Conservation (phyloP, 345 rosid species). For the Ceriops tagal region DNA sequence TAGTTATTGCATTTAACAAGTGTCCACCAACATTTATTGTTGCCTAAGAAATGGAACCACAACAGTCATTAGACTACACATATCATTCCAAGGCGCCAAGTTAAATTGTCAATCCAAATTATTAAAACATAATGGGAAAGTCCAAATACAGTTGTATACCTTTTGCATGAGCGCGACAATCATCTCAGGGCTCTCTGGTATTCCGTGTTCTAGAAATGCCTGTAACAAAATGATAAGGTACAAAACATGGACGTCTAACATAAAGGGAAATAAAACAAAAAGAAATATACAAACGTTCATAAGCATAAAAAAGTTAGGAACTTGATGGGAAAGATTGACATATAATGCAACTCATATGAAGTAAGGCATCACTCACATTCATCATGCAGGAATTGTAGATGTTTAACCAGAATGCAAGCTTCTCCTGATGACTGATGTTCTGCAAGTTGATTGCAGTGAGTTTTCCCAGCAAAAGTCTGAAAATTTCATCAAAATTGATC, state of each 20-base stretch:
- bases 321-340: neutral
- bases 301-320: neutral
- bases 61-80: neutral
- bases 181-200: conserved; percentile 60
- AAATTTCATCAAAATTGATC: conserved; percentile 14
- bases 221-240: conserved; percentile 27
- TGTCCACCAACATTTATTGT: conserved; percentile 72
- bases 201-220: conserved; percentile 75
- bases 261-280: neutral
- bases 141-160: conserved; percentile 32
- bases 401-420: conserved; percentile 94
- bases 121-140: neutral
- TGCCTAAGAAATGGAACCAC: conserved; percentile 40
- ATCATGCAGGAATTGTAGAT: conserved; percentile 85
- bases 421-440: conserved; percentile 74
- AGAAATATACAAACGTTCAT: neutral
- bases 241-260: neutral
- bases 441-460: conserved; percentile 51
- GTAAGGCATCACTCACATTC: conserved; percentile 51
- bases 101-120: too few relatives aligned
- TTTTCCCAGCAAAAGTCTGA: conserved; percentile 59
- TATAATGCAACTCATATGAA: neutral
- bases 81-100: too few relatives aligned
- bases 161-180: conserved; percentile 60
- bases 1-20: conserved; percentile 57